Conservation (phyloP, 257 asterid species). For the Salvia rosmarinus region DNA sequence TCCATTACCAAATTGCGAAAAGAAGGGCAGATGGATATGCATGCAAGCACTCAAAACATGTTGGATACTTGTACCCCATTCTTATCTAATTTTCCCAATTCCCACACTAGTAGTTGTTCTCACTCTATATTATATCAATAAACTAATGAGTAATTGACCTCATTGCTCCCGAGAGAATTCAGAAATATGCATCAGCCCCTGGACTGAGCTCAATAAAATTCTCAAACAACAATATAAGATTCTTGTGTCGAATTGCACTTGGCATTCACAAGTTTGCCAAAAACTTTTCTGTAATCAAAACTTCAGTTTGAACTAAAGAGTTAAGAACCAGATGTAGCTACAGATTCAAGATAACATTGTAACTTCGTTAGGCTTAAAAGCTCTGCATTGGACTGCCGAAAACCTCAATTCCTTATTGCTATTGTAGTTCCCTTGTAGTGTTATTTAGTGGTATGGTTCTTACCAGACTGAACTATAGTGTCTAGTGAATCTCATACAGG, state of each 20-base stretch:
- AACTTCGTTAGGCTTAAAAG: neutral
- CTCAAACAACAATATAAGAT: neutral
- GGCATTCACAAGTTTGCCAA: slow-evolving; percentile 12
- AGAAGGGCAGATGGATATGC: no score
- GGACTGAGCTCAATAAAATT: neutral
- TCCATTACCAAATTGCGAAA: no score
- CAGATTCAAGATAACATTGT: slow-evolving; percentile 9
- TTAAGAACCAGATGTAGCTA: neutral
- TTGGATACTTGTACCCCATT: no score
- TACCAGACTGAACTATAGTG: neutral
- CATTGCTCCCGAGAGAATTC: no score
- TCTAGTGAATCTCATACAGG: slow-evolving; percentile 40
- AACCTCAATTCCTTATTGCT: neutral
- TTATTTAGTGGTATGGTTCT: neutral
- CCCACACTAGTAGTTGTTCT: no score
- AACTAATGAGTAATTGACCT: no score
- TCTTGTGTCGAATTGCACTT: neutral
- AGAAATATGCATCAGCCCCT: neutral
- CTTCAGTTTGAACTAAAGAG: slow-evolving; percentile 2
- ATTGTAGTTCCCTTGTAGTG: neutral
- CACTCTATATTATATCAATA: no score
- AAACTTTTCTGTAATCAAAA: neutral
- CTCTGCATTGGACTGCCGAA: neutral
- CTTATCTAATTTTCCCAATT: no score
- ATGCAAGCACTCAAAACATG: no score